Base-by-base conservation (phyloP, 2,329 filamentous ascomycete species). In the Ascochyta fabae region DNA sequence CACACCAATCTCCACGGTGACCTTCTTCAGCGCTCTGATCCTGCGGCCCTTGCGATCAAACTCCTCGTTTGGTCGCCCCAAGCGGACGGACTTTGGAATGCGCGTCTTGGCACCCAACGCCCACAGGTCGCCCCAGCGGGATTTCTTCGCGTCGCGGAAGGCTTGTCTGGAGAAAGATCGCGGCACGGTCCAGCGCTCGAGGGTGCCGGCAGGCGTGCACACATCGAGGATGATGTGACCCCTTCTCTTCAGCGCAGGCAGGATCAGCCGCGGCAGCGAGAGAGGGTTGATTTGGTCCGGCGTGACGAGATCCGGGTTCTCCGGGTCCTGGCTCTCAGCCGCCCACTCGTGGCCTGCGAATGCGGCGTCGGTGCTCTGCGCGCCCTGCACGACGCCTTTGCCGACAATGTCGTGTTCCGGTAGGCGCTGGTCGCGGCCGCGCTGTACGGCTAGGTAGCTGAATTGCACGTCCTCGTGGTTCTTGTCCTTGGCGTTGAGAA, bases 151-250 rank as follows among this genome's bases (percentile, higher is more conserved):
- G 72, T 98, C 95, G 66, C 90, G 91, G 78, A 94, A 98, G 0
- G 92, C 92, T 67, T 89, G 86, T 66, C 85, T 88, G 73, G 88
- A 88, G 76, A 88, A 95, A 56, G 88, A 92, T 65, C 87, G 87
- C 1, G 94, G 91, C 0, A 99, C 88, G 0, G 89, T 95, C 95
- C 95, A 99, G 51, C 95, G 90, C 80, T 99, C 94, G 31, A 97
- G 87, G 38, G 84, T 87, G 29, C 91, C 95, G 0, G 86, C 83
- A 0, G 94, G 89, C 0, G 95, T 98, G 80, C 95, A 99, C 3
- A 98, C 74, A 71, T 99, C 95, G 26, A 99, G 80, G 15, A 89
- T 91, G 39, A 98, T 88, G 73, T 99, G 95, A 0, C 92, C 91
- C 35, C 86, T 87, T 23, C 92, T 86, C 79, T 99, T 99, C 56